These are phyloP conservation scores for Diaporthe citriasiana DNA, from an alignment of 2,329 filamentous ascomycete genomes.

Conservation along the genomic window DNA sequence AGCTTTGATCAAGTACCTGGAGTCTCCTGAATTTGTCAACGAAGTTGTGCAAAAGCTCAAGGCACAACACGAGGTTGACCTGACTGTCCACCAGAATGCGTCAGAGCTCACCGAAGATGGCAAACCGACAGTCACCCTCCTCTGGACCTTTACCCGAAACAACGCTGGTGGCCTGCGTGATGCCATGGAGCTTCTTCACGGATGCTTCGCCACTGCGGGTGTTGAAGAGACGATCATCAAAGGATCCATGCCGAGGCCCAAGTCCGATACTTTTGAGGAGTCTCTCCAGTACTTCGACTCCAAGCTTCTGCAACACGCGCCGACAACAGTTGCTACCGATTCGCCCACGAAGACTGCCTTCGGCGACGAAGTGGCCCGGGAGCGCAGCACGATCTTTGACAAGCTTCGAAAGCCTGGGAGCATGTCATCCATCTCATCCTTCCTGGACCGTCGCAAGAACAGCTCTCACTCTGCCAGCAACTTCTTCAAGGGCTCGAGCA, in stretches of 20 bases:
- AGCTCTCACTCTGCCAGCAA: constrained; percentile 85
- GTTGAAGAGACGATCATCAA: constrained; percentile 91
- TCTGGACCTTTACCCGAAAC: constrained; percentile 93
- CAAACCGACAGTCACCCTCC: constrained; percentile 71
- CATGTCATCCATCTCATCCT: constrained; percentile 96
- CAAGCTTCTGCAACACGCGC: constrained; percentile 94
- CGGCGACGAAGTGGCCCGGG: constrained; percentile 82
- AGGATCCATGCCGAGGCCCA: constrained; percentile 96
- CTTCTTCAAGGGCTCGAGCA: constrained; percentile 93
- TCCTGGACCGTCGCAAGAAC: constrained; percentile 95
- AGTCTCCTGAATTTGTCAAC: constrained; percentile 83
- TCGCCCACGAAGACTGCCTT: constrained; percentile 91
- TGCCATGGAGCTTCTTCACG: constrained; percentile 93
- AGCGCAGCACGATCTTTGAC: constrained; percentile 89
- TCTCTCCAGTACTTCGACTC: constrained; percentile 97
- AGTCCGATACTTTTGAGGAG: constrained; percentile 98
- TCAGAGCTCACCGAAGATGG: constrained; percentile 71
- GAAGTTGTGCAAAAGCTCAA: constrained; percentile 89
- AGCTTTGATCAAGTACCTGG: constrained; percentile 84
- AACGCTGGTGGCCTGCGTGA: constrained; percentile 96
- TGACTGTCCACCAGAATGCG: constrained; percentile 77
- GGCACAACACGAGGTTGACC: constrained; percentile 91
- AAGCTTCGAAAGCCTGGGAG: constrained; percentile 94
- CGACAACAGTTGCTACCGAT: constrained; percentile 83
- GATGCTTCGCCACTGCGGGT: constrained; percentile 87